Conservation (phyloP, 108 stramenopile genomes). For the Skeletonema menzelii region DNA sequence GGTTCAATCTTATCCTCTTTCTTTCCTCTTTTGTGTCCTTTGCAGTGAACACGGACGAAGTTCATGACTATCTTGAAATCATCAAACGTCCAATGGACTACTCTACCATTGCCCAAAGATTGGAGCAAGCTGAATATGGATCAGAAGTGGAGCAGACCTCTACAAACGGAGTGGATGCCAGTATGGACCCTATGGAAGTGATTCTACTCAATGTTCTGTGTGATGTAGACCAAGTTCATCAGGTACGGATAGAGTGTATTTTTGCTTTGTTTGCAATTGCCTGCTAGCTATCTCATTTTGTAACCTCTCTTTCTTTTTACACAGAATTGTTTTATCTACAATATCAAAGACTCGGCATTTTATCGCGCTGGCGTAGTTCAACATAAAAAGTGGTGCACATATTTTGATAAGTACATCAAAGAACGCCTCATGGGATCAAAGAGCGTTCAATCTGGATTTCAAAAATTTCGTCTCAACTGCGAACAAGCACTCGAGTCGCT, state of each 20-base stretch:
- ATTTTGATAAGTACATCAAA: conserved; percentile 22
- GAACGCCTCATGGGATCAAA: conserved; percentile 32
- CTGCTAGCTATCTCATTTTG: neutral
- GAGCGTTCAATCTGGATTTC: neutral
- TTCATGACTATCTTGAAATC: conserved; percentile 48
- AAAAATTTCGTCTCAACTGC: conserved; percentile 13
- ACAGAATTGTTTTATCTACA: conserved; percentile 42
- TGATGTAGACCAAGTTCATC: conserved; percentile 38
- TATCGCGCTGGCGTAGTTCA: conserved; percentile 30
- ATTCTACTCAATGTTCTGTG: conserved; percentile 29
- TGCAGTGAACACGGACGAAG: conserved; percentile 41
- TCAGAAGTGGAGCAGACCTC: conserved; percentile 16
- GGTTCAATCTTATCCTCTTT: neutral
- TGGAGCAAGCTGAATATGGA: conserved; percentile 31
- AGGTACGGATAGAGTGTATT: conserved; percentile 32
- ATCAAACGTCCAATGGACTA: conserved; percentile 43
- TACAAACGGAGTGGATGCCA: conserved; percentile 44
- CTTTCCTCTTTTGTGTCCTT: neutral
- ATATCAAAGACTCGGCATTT: conserved; percentile 26
- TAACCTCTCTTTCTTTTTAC: conserved; percentile 35
- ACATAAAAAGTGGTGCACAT: conserved; percentile 32
- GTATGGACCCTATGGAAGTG: conserved; percentile 24
- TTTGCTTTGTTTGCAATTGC: neutral
- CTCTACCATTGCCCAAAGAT: conserved; percentile 21
- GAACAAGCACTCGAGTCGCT: conserved; percentile 22